Evolutionary conservation across 148 eudicot genomes (phyloP), one percentile per base, ranked within the genome.

Genomic region (Cornus controversa): DNA sequence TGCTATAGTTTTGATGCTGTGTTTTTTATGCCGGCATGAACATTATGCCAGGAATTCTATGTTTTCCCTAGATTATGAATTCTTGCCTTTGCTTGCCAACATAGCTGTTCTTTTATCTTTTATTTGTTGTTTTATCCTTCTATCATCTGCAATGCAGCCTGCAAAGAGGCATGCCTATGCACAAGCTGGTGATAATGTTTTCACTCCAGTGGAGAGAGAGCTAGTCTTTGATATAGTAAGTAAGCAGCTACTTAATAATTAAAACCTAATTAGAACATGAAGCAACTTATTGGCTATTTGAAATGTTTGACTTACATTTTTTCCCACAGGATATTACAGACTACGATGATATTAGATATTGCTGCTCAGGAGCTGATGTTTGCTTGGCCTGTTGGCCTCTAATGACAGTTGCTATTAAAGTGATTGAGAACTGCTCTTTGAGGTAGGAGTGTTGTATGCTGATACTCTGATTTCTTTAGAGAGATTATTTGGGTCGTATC

Each of bases 301-400:
- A 78, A 72, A 62, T 65, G 13, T 63, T 53, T 79, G 73, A 18
- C 8, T 78, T 68, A 77, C 73, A 27, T 66, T 36, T 66, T 42
- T 18, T 77, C 57, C 40, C 68, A 40, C 89, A 93, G 98, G 99
- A 96, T 87, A 96, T 96, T 63, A 77, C 95, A 76, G 97, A 96
- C 71, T 96, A 96, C 71, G 98, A 96, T 75, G 97, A 96, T 88
- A 92, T 89, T 54, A 91, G 99, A 83, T 92, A 87, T 82, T 96
- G 99, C 82, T 96, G 99, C 79, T 85, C 91, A 50, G 99, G 97
- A 66, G 99, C 97, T 81, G 97, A 93, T 81, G 91, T 93, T 68
- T 96, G 99, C 75, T 81, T 86, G 69, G 89, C 90, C 50, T 96
- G 99, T 81, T 93, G 99, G 99, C 97, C 99, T 23, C 77, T 96